A percentile compares a stretch with the other conserved stretches of the same genome.
These are phyloP conservation scores for Trichophyton schoenleinii DNA, from an alignment of 2,329 filamentous ascomycete species.

Conservation along the genomic window DNA sequence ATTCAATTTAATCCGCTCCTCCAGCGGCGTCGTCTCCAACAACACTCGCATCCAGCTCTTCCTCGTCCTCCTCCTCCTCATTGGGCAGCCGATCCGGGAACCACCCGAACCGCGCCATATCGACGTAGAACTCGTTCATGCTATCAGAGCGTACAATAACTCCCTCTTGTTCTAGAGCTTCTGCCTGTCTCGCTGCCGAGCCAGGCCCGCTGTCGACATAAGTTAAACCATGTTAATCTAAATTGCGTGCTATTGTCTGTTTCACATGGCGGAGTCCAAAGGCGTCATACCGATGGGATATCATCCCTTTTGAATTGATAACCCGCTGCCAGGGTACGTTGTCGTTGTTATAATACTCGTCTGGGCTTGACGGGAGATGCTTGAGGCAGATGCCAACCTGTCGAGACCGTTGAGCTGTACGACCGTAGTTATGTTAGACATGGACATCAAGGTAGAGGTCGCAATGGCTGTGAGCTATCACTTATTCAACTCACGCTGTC, in stretches of 20 bases:
- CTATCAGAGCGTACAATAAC: conserved; percentile 30
- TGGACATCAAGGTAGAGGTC: too few relatives aligned
- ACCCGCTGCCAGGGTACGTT: conserved; percentile 95
- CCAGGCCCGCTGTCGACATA: conserved; percentile 24
- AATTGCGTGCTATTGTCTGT: too few relatives aligned
- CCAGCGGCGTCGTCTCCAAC: neutral
- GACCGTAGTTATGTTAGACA: neutral
- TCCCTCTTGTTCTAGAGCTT: conserved; percentile 29
- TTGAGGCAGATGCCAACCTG: conserved; percentile 89
- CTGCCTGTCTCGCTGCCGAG: conserved; percentile 33
- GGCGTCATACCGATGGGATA: conserved; percentile 62
- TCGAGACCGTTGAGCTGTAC: conserved; percentile 55
- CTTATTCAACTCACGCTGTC: conserved; percentile 40
- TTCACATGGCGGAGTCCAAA: neutral
- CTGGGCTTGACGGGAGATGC: conserved; percentile 52
- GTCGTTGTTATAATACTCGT: conserved; percentile 50
- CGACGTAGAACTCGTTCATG: conserved; percentile 34
- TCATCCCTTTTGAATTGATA: conserved; percentile 72
- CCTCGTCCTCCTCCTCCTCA: conserved; percentile 22
- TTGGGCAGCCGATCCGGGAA: conserved; percentile 40
- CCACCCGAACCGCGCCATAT: conserved; percentile 35
- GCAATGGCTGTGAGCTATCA: too few relatives aligned
- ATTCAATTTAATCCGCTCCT: neutral
- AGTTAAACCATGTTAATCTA: neutral
- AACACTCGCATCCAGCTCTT: conserved; percentile 7